Conservation (phyloP, 768 basidiomycete genomes). For the Lactifluus echinatus region DNA sequence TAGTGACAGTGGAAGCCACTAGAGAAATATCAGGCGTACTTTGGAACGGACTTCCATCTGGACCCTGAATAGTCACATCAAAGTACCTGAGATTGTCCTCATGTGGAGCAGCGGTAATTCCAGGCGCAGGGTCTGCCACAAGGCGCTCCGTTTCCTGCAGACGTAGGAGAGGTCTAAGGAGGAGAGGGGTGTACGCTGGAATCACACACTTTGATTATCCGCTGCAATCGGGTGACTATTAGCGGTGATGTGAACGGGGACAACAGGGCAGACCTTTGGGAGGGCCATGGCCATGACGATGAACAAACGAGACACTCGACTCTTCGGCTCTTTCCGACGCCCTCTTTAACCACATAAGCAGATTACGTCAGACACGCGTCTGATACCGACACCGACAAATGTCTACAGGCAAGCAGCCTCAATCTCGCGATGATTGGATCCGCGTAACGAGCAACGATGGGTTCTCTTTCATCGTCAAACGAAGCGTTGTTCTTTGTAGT, state of each 20-base stretch:
- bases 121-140: conserved; percentile 92
- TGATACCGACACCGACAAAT: no score
- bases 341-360: background rate
- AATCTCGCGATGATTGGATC: conserved; percentile 54
- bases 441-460: conserved; percentile 71
- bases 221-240: conserved; percentile 27
- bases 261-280: conserved; percentile 38
- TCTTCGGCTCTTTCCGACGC: conserved; percentile 1
- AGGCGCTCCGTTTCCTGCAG: conserved; percentile 93
- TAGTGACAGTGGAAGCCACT: background rate
- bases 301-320: background rate
- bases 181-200: background rate
- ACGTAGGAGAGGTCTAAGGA: background rate
- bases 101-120: conserved; percentile 90
- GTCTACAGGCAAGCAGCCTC: no score
- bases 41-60: conserved; percentile 87
- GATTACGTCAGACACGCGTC: conserved; percentile 5
- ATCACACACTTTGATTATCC: conserved; percentile 43
- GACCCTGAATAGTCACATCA: conserved; percentile 94
- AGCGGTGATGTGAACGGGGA: background rate
- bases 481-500: conserved; percentile 67
- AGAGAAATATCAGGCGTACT: conserved; percentile 29
- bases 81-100: conserved; percentile 98
- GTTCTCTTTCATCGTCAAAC: conserved; percentile 68
- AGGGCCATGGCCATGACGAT: conserved; percentile 34